Conservation (phyloP, 2,329 filamentous ascomycete species). For the Colletotrichum navitas region DNA sequence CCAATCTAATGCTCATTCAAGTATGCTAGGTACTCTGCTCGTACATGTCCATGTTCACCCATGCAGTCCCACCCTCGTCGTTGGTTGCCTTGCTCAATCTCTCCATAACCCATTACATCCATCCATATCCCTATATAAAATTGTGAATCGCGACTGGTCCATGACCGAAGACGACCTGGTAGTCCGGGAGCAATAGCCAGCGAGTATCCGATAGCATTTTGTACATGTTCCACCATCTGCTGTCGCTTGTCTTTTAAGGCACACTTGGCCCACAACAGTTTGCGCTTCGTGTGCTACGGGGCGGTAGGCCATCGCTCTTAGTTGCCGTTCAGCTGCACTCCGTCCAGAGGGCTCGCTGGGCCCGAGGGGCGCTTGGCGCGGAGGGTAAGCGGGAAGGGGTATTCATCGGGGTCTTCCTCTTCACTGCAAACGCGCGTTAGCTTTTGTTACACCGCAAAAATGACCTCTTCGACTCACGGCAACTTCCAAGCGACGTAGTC, state of each 20-base stretch:
- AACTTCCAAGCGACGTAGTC: slow-evolving; percentile 99
- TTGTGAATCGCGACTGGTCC: slow-evolving; percentile 25
- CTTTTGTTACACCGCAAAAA: background rate
- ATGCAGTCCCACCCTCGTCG: slow-evolving; percentile 15
- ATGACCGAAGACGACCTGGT: slow-evolving; percentile 6
- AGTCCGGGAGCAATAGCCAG: slow-evolving; percentile 1
- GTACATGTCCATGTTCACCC: slow-evolving; percentile 39
- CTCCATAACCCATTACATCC: slow-evolving; percentile 31
- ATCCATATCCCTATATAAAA: slow-evolving; percentile 38
- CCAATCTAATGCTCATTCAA: slow-evolving; percentile 40
- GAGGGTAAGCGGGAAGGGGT: slow-evolving; percentile 70
- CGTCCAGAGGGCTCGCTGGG: slow-evolving; percentile 57
- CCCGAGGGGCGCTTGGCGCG: slow-evolving; percentile 63
- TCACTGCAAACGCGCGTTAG: slow-evolving; percentile 69
- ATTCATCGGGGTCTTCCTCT: slow-evolving; percentile 89
- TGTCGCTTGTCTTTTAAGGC: background rate
- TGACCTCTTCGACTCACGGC: slow-evolving; percentile 76
- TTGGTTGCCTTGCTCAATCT: slow-evolving; percentile 8
- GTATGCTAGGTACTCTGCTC: slow-evolving; percentile 37
- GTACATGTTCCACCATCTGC: slow-evolving; percentile 10
- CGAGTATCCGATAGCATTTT: slow-evolving; percentile 4
- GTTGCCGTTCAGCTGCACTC: slow-evolving; percentile 50
- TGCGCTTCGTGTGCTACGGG: background rate
- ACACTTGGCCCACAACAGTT: background rate
- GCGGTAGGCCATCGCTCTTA: slow-evolving; percentile 4